phyloP scores from a whole-genome alignment of 176 grass and related monocot species.

The Olyra latifolia region DNA sequence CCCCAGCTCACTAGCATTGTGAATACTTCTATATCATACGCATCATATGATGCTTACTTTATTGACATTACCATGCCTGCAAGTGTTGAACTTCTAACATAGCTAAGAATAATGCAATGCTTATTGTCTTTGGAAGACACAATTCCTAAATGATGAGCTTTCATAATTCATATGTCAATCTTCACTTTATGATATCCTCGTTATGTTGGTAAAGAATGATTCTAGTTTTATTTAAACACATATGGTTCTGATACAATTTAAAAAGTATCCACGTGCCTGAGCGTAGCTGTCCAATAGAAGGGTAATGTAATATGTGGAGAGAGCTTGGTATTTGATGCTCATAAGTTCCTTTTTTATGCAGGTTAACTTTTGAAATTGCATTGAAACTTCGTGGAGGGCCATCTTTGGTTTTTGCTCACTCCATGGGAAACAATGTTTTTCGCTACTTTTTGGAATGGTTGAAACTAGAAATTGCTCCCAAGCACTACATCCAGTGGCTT shows the following conservation, averaged over 20 bases:
- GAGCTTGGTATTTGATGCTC: conserved; percentile 28
- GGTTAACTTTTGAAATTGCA: conserved; percentile 92
- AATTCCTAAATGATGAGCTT: conserved; percentile 22
- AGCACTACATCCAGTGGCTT: conserved; percentile 82
- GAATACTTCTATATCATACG: conserved; percentile 12
- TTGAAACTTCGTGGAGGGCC: conserved; percentile 88
- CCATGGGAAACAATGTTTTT: conserved; percentile 98
- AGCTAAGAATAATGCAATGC: neutral
- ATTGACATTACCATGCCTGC: neutral
- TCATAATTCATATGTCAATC: neutral
- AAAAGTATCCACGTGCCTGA: neutral
- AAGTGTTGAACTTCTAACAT: neutral
- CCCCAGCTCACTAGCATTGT: neutral
- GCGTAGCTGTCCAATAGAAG: neutral
- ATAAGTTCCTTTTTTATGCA: conserved; percentile 41
- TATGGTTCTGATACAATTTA: neutral
- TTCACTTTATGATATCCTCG: neutral
- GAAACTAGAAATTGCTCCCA: conserved; percentile 96
- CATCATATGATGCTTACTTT: neutral
- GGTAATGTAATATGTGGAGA: conserved; percentile 1
- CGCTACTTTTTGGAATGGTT: conserved; percentile 96
- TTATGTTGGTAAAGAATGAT: neutral
- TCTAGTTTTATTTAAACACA: conserved; percentile 11
- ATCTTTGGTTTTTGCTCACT: conserved; percentile 96
- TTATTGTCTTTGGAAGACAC: neutral